Base-by-base conservation (phyloP, 352 stramenopile genomes). In the Globisporangium splendens region DNA sequence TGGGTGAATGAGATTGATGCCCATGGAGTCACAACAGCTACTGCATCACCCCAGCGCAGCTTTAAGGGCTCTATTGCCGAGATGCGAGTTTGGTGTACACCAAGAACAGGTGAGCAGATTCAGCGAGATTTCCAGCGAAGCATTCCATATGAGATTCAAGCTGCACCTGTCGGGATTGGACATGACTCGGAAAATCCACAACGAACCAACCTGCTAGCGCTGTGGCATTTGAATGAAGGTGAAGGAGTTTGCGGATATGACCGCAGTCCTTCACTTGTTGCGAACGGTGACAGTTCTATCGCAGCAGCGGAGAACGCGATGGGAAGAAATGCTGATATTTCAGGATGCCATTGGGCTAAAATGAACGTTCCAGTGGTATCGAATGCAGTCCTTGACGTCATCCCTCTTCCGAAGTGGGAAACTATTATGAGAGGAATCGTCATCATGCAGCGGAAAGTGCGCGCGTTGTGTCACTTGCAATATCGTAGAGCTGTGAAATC, bases 161-260 rank as follows among this genome's bases (percentile, higher is more conserved):
- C 6, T 8, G 24, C 10, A 39, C 14, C 24, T 15, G 15, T 1
- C 2, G 18, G 8, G n/a, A 0, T 12, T n/a, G 24, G 35, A 22
- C 44, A 59, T 1, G 1, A 14, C 17, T 39, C 53, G 1, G 35
- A 20, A 8, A 69, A 59, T 48, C 28, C 59, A 33, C 62, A 46
- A 47, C n/a, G 21, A 66, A 48, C 12, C 38, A 18, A 65, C 24
- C 46, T 81, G 39, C 63, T 89, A 20, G 78, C 72, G 15, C 48
- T 92, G 10, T 94, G 84, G 84, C 84, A 90, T 66, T 54, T 90
- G 21, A 77, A 80, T 10, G 84, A 94, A 78, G 83, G 81, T 10
- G 82, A 91, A 70, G 82, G 78, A 2, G 76, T 89, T 13, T 83
- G 66, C 56, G 76, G 66, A 42, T 83, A 80, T 24, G 81, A 89